Percentiles rank a stretch among this genome's conserved stretches.
Evolutionary conservation across 2,329 filamentous ascomycete species (phyloP).

Genomic region (Fusarium sp.): DNA sequence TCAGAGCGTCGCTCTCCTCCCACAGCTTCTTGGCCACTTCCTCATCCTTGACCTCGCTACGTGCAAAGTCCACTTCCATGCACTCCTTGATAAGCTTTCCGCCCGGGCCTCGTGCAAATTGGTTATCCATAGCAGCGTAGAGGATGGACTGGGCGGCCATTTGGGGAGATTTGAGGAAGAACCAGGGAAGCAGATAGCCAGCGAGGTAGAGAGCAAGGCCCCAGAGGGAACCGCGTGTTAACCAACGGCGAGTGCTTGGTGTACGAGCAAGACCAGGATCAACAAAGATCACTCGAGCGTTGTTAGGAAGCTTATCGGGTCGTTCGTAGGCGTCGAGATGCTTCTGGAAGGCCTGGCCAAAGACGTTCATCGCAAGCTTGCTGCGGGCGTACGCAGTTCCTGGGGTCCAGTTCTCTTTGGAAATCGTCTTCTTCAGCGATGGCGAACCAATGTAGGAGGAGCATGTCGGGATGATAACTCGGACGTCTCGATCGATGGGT

Average conservation of each 20-base stretch:
- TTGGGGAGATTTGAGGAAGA: constrained; percentile 85
- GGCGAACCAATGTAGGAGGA: constrained; percentile 86
- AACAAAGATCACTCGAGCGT: constrained; percentile 84
- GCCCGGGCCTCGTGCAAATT: constrained; percentile 72
- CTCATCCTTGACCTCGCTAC: constrained; percentile 82
- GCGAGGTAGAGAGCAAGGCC: constrained; percentile 82
- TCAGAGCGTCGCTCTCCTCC: constrained; percentile 87
- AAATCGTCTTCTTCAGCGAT: constrained; percentile 67
- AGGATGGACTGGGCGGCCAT: constrained; percentile 90
- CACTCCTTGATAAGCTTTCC: constrained; percentile 91
- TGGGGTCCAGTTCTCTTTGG: constrained; percentile 66
- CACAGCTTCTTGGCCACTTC: constrained; percentile 86
- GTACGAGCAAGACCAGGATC: constrained; percentile 90
- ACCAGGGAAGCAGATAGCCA: constrained; percentile 85
- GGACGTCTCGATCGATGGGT: constrained; percentile 92
- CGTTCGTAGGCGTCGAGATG: constrained; percentile 87
- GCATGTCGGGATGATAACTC: constrained; percentile 88
- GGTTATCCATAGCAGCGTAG: constrained; percentile 85
- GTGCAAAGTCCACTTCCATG: constrained; percentile 76
- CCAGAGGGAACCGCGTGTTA: constrained; percentile 85
- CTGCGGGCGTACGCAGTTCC: constrained; percentile 71
- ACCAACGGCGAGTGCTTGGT: constrained; percentile 87
- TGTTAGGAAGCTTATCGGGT: constrained; percentile 85
- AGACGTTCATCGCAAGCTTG: constrained; percentile 87
- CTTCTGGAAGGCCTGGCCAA: constrained; percentile 91